Base-by-base conservation (phyloP, 108 stramenopile species). In the Stephanodiscus triporus region DNA sequence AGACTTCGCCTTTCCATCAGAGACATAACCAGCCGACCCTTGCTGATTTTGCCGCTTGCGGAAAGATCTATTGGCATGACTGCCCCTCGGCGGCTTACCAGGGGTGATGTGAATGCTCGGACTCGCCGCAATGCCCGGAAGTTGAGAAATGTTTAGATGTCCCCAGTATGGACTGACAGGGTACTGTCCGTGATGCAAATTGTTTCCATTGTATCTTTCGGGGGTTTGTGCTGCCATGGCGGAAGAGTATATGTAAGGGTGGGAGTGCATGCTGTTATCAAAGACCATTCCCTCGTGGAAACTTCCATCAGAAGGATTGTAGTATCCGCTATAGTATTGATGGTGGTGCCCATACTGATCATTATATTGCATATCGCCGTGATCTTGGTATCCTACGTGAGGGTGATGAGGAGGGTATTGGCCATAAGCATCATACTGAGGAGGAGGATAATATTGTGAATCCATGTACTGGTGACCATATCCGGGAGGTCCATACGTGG, bases 101-200 rank as follows among this genome's bases (percentile, higher is more conserved):
- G 78, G 78, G n/a, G 78, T 72, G 4, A 65, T 9, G 56, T 81
- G 68, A 24, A 73, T 69, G 34, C 68, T 74, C 9, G 80, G 80
- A 70, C 80, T 81, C 27, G 76, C 57, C 6, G 62, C 55, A 23
- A 81, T 22, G 0, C 80, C 80, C 26, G 80, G 80, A 16, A 74
- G 80, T 66, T 81, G 80, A 58, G 80, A 81, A 42, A 81, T 57
- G 49, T 81, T 74, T 36, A 74, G 68, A 47, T 81, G 80, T 61
- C 58, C 50, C 80, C 80, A 81, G 51, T 81, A 66, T 17, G 73
- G 73, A 32, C 80, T 81, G 38, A 62, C 63, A 20, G 67, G 79
- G 49, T 63, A 72, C 11, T 69, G 68, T 4, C 59, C 57, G 19
- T 71, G 65, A 20, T 49, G 43, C 32, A 54, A 43, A 19, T 66